Evolutionary conservation across 2,329 filamentous ascomycete genomes (phyloP), one percentile per base, ranked within the genome.

Genomic region (Leptographium wingfieldii): DNA sequence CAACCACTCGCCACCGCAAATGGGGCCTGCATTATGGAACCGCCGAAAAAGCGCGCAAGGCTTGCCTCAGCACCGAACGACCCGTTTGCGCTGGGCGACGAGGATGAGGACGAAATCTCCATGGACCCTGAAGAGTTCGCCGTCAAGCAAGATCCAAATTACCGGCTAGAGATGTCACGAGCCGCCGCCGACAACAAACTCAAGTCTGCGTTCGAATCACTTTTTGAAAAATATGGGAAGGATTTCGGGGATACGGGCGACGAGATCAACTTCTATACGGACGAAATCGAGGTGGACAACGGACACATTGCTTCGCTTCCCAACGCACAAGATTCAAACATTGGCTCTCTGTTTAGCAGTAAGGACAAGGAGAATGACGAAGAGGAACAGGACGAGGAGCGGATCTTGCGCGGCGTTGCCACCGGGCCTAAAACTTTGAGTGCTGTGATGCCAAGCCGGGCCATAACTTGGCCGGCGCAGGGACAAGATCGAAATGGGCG

Each of bases 171-270:
- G 54, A 75, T 80, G 62, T 83, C 81, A 55, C 81, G 87, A 64
- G 80, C 82, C 56, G 78, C 80, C 59, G 88, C 90, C 60, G 85
- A 89, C 63, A 75, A 79, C 63, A 84, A 84, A 61, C 80, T 96
- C 49, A 92, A 94, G 70, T 85, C 84, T n/a, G 84, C 84, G 5
- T 94, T 95, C 70, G 91, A 96, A 69, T 77, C 82, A 60, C 95
- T 97, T 59, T 96, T 96, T 69, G 82, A 87, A 62, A 96, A 95
- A 71, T 96, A 95, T 70, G 85, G 80, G 58, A 85, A 80, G 64
- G 88, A 96, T 69, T 96, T 96, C 68, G 84, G 84, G 2, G 87
- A 85, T 5, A 79, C 92, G 57, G 91, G 87, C 59, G 92, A 97
- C 71, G 91, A 96, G 73, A 91, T 97, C 67, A 90, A 97, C 71